These are phyloP conservation scores for Fibroporia radiculosa DNA, from an alignment of 768 basidiomycete species.

Conservation along the genomic window DNA sequence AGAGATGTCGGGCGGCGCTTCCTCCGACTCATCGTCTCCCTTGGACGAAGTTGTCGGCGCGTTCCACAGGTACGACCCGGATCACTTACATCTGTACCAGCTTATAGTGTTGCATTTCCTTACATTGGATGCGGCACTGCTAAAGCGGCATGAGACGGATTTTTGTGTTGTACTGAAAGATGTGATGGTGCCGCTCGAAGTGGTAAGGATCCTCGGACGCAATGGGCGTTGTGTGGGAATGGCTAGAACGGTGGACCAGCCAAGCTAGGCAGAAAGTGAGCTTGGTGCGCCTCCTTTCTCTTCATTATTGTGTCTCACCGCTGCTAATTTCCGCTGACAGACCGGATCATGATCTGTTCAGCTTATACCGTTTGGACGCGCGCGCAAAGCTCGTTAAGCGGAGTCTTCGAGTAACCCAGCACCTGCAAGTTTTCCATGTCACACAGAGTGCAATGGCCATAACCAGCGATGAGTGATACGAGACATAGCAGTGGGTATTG, in stretches of 20 bases:
- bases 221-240: conserved; percentile 88
- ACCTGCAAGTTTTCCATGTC: conserved; percentile 86
- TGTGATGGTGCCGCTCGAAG: conserved; percentile 83
- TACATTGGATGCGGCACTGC: conserved; percentile 69
- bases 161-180: conserved; percentile 63
- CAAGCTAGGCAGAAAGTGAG: conserved; percentile 71
- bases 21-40: conserved; percentile 32
- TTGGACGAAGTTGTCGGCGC: conserved; percentile 60
- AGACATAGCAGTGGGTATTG: not conserved
- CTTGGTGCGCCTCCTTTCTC: conserved; percentile 46
- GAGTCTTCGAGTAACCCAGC: conserved; percentile 71
- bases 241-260: conserved; percentile 75
- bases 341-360: conserved; percentile 80
- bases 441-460: conserved; percentile 91
- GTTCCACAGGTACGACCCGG: conserved; percentile 65
- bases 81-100: conserved; percentile 71
- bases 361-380: conserved; percentile 87
- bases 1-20: conserved; percentile 34
- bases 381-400: conserved; percentile 74
- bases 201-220: conserved; percentile 82
- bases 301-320: not conserved
- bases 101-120: conserved; percentile 87
- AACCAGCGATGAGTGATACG: conserved; percentile 69
- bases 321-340: too few relatives aligned
- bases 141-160: conserved; percentile 65